These are phyloP conservation scores for Aspergillus aculeatus DNA, from an alignment of 2,329 filamentous ascomycete species.

Conservation along the genomic window DNA sequence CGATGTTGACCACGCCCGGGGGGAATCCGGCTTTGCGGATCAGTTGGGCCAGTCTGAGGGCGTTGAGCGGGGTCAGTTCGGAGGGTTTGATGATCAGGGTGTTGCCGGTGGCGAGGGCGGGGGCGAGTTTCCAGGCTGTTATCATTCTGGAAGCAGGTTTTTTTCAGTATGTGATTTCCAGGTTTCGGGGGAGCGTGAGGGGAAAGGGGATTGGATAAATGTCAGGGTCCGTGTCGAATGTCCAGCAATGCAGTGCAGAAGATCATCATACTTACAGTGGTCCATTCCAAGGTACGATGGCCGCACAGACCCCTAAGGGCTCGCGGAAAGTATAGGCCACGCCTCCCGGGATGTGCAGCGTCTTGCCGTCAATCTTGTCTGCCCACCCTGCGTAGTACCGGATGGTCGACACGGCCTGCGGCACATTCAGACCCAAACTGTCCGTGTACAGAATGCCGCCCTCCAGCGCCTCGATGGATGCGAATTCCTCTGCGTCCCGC, in stretches of 20 bases:
- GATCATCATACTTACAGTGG: conserved; percentile 22
- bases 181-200: too few relatives aligned
- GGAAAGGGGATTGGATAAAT: too few relatives aligned
- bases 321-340: conserved; percentile 27
- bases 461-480: conserved; percentile 27
- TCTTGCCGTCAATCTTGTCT: conserved; percentile 29
- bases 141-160: conserved; percentile 22
- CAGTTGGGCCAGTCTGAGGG: conserved; percentile 48
- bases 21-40: conserved; percentile 55
- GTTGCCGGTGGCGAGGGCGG: conserved; percentile 55
- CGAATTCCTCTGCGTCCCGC: conserved; percentile 26
- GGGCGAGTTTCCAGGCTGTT: conserved; percentile 54
- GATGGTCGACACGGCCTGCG: conserved; percentile 22
- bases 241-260: too few relatives aligned
- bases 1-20: conserved; percentile 56
- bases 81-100: conserved; percentile 68
- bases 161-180: too few relatives aligned
- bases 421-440: conserved; percentile 25
- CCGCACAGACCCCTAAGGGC: conserved; percentile 30
- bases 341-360: conserved; percentile 21
- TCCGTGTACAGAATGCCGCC: conserved; percentile 25
- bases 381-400: conserved; percentile 34
- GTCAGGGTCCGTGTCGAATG: too few relatives aligned
- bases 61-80: conserved; percentile 56
- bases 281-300: conserved; percentile 33